Evolutionary conservation across 257 asterid species (phyloP).

Genomic region (Oldenlandia corymbosa): DNA sequence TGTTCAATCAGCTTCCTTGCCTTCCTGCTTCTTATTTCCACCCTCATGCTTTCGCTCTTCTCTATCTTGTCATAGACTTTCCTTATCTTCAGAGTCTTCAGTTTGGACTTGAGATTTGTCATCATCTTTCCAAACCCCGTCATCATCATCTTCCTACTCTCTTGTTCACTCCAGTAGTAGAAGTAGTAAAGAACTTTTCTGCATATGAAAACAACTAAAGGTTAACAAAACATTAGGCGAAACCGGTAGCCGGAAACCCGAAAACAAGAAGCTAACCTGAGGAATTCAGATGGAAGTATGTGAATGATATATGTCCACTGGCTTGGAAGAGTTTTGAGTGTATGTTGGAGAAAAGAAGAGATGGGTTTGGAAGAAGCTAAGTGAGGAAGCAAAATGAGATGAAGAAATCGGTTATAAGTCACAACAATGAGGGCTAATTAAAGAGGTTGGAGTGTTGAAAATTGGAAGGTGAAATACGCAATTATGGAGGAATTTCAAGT

Average conservation of each 20-base stretch:
- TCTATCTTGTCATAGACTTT: slow-evolving; percentile 62
- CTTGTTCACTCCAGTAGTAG: neutral
- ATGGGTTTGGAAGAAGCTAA: slow-evolving; percentile 19
- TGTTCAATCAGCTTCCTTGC: slow-evolving; percentile 65
- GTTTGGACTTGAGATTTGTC: slow-evolving; percentile 46
- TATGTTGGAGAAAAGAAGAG: neutral
- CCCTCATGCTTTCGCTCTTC: slow-evolving; percentile 84
- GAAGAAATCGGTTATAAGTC: slow-evolving; percentile 22
- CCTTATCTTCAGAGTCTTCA: slow-evolving; percentile 38
- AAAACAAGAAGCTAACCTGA: neutral
- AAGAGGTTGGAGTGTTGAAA: neutral
- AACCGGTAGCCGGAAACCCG: neutral
- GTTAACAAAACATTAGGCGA: neutral
- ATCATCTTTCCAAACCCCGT: slow-evolving; percentile 45
- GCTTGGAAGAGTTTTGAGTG: neutral
- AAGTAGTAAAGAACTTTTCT: neutral
- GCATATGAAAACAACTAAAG: neutral
- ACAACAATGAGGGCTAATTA: slow-evolving; percentile 16
- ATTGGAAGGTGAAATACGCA: slow-evolving; percentile 23
- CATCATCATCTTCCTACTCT: slow-evolving; percentile 41
- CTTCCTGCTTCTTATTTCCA: slow-evolving; percentile 69
- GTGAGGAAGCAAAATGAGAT: slow-evolving; percentile 23
- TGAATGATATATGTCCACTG: neutral
- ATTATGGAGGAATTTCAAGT: neutral
- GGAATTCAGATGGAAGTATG: neutral